A percentile compares a stretch with the other conserved stretches of the same genome.
phyloP scores from a whole-genome alignment of 805 yeast species.

The Jamesozyma gamospora region DNA sequence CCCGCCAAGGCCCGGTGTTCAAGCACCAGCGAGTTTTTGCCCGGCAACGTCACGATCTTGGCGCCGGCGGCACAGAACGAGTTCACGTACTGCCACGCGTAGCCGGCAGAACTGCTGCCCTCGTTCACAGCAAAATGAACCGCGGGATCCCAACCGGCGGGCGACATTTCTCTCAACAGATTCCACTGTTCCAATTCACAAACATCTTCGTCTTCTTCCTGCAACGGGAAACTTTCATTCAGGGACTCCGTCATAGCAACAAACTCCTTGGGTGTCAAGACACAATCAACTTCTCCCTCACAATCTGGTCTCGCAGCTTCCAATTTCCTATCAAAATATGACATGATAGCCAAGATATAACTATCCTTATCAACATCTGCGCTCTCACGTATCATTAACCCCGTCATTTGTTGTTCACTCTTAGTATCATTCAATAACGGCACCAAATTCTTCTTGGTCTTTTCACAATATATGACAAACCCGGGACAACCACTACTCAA shows the following conservation, averaged over 20 bases:
- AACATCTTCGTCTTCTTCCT: neutral
- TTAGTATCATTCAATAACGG: slow-evolving; percentile 63
- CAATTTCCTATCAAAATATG: slow-evolving; percentile 92
- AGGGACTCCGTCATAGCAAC: slow-evolving; percentile 59
- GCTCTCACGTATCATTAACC: slow-evolving; percentile 40
- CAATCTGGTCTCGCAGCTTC: slow-evolving; percentile 85
- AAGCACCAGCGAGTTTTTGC: slow-evolving; percentile 67
- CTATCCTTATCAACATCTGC: slow-evolving; percentile 30
- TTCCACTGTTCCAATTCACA: neutral
- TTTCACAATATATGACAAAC: slow-evolving; percentile 91
- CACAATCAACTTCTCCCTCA: slow-evolving; percentile 78
- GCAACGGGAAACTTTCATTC: slow-evolving; percentile 29
- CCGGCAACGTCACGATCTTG: slow-evolving; percentile 36
- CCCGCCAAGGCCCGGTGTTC: slow-evolving; percentile 49
- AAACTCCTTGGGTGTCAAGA: slow-evolving; percentile 81
- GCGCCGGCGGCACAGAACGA: slow-evolving; percentile 5
- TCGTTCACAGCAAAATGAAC: slow-evolving; percentile 62
- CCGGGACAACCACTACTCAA: slow-evolving; percentile 86
- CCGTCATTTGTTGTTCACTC: slow-evolving; percentile 92
- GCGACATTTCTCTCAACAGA: slow-evolving; percentile 10
- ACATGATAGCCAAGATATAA: slow-evolving; percentile 86
- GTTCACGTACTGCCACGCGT: slow-evolving; percentile 66
- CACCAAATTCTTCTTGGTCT: slow-evolving; percentile 80
- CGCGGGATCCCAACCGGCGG: slow-evolving; percentile 28
- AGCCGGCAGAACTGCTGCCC: slow-evolving; percentile 89